Evolutionary conservation across 2,329 filamentous ascomycete genomes (phyloP), one percentile per base, ranked within the genome.

Genomic region (Berkeleyomyces basicola): DNA sequence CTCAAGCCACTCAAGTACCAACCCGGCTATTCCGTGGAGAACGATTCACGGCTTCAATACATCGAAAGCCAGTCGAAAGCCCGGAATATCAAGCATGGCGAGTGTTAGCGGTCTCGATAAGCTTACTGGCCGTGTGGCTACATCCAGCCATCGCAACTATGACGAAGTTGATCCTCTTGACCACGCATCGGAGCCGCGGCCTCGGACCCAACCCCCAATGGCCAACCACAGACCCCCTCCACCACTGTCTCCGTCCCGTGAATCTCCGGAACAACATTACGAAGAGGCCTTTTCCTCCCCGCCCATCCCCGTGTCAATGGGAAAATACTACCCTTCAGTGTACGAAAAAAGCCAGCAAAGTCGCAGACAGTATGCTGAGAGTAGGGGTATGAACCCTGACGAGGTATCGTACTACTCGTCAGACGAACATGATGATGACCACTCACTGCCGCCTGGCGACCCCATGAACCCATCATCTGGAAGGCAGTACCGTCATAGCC

Each of bases 321-420:
- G 82, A 33, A 84, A 84, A 71, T 85, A 84, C 67, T 83, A 84
- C 64, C 82, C 82, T 0, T 78, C 80, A 36, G 84, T 84, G 70
- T 84, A 82, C 67, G 79, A 82, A 66, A 74, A 72, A 37, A 69
- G 74, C 59, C 44, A 23, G n/a, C 72, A 71, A 59, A 33, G 47
- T 39, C 55, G 63, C 43, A 47, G 51, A 9, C 23, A 55, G n/a
- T 16, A 42, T 10, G 47, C 49, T 11, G 10, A 44, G 7, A 31
- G 16, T 40, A 16, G 40, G 11, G 36, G 46, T 42, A 47, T 58
- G n/a, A 37, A 23, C 37, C 40, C 60, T 14, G 40, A 59, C 36
- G 57, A 58, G 7, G 37, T 33, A 7, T 43, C 58, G 3, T 59
- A 62, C 9, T 62, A 59, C 40, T 64, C 63, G n/a, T 64, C 63